Evolutionary conservation across 208 protist species (phyloP).

Genomic region (Phytomonas francai): DNA sequence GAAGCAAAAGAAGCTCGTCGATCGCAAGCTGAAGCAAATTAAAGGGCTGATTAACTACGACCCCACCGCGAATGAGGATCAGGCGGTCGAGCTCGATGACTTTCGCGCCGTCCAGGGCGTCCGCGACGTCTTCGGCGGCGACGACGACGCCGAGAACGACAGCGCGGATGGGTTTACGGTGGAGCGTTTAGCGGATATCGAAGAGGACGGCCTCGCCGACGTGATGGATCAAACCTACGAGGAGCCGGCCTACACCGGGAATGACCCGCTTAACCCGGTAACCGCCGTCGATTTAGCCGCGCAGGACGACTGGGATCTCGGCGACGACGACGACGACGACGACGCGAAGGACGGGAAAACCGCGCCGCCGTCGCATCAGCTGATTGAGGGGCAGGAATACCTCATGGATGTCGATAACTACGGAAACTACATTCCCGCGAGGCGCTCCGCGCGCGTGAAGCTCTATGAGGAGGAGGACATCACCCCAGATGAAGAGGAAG

Average conservation of each 20-base stretch:
- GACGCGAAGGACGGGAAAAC: slow-evolving; percentile 12
- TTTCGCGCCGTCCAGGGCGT: slow-evolving; percentile 25
- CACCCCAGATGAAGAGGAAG: slow-evolving; percentile 30
- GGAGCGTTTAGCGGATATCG: slow-evolving; percentile 54
- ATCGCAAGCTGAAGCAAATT: slow-evolving; percentile 89
- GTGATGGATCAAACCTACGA: slow-evolving; percentile 51
- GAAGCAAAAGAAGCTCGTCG: slow-evolving; percentile 88
- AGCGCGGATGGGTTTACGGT: slow-evolving; percentile 70
- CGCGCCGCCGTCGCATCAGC: slow-evolving; percentile 26
- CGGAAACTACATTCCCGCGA: slow-evolving; percentile 68
- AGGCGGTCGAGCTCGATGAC: slow-evolving; percentile 57
- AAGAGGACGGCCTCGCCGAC: slow-evolving; percentile 42
- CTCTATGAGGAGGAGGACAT: slow-evolving; percentile 65
- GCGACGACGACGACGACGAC: slow-evolving; percentile 29
- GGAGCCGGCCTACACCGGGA: slow-evolving; percentile 34
- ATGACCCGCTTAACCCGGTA: slow-evolving; percentile 75
- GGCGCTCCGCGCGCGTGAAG: slow-evolving; percentile 62
- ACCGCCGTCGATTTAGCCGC: slow-evolving; percentile 66
- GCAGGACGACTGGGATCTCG: slow-evolving; percentile 81
- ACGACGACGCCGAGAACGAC: slow-evolving; percentile 18
- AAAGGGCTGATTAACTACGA: slow-evolving; percentile 91
- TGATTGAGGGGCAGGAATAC: slow-evolving; percentile 73
- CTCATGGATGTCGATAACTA: slow-evolving; percentile 87
- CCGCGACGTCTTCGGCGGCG: slow-evolving; percentile 16
- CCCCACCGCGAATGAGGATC: slow-evolving; percentile 62